phyloP scores from a whole-genome alignment of 2,329 filamentous ascomycete species.

The Geosmithia flava region DNA sequence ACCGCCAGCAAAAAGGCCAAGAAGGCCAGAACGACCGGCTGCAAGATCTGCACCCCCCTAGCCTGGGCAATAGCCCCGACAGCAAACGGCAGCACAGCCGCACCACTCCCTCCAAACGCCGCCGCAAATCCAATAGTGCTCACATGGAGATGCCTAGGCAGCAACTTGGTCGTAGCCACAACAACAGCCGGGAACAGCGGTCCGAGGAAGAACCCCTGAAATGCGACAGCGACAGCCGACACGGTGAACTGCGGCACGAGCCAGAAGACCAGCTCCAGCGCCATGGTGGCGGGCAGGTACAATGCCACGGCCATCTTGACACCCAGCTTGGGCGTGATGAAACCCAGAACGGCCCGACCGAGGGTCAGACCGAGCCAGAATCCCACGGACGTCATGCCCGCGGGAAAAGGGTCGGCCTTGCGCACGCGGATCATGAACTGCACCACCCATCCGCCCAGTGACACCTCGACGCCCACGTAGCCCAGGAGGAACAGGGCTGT shows the following conservation, averaged over 20 bases:
- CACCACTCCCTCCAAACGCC: constrained; percentile 63
- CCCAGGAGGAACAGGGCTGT: constrained; percentile 60
- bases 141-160: constrained; percentile 63
- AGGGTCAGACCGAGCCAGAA: constrained; percentile 79
- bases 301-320: constrained; percentile 52
- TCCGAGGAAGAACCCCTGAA: constrained; percentile 70
- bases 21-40: constrained; percentile 42
- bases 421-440: constrained; percentile 78
- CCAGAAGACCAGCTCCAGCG: constrained; percentile 65
- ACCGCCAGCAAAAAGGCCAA: constrained; percentile 27
- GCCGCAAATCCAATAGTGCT: constrained; percentile 66
- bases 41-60: constrained; percentile 41
- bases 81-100: constrained; percentile 50
- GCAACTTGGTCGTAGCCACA: constrained; percentile 53
- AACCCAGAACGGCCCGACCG: constrained; percentile 60
- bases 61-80: constrained; percentile 53
- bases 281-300: constrained; percentile 55
- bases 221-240: constrained; percentile 55
- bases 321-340: constrained; percentile 59
- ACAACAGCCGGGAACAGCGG: constrained; percentile 66
- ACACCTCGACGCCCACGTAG: constrained; percentile 70
- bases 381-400: constrained; percentile 63
- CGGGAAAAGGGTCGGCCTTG: constrained; percentile 53
- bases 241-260: constrained; percentile 68
- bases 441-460: constrained; percentile 59